Evolutionary conservation across 768 basidiomycete genomes (phyloP).

Genomic region (Pulveroboletus sp.): DNA sequence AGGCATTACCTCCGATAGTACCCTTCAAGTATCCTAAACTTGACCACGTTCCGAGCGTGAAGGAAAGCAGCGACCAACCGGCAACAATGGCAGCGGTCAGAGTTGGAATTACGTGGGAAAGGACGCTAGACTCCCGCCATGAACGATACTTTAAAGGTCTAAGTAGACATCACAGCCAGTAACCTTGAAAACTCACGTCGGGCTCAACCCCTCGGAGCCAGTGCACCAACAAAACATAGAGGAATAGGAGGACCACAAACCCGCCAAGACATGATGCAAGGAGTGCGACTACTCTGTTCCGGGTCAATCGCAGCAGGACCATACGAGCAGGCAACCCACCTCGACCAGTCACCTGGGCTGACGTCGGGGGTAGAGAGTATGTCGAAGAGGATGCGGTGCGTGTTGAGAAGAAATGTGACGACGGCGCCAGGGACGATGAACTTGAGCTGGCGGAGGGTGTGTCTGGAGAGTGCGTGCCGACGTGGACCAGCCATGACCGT

Average conservation of each 20-base stretch:
- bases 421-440: conserved; percentile 67
- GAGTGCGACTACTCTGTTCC: conserved; percentile 47
- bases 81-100: conserved; percentile 64
- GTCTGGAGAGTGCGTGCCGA: conserved; percentile 32
- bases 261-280: conserved; percentile 51
- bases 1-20: conserved; percentile 50
- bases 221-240: conserved; percentile 68
- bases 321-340: conserved; percentile 32
- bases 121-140: conserved; percentile 66
- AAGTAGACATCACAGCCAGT: background rate
- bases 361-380: conserved; percentile 31
- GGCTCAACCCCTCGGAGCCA: conserved; percentile 63
- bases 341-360: conserved; percentile 44
- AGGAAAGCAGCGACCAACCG: conserved; percentile 61
- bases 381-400: conserved; percentile 45
- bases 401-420: conserved; percentile 59
- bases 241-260: conserved; percentile 63
- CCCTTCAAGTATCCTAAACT: conserved; percentile 60
- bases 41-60: conserved; percentile 66
- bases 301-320: conserved; percentile 3
- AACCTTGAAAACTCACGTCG: conserved; percentile 45
- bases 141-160: conserved; percentile 51
- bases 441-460: conserved; percentile 67
- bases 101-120: conserved; percentile 66
- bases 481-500: conserved; percentile 18